phyloP scores from a whole-genome alignment of 108 stramenopile genomes.

The Nitzschia sp. region DNA sequence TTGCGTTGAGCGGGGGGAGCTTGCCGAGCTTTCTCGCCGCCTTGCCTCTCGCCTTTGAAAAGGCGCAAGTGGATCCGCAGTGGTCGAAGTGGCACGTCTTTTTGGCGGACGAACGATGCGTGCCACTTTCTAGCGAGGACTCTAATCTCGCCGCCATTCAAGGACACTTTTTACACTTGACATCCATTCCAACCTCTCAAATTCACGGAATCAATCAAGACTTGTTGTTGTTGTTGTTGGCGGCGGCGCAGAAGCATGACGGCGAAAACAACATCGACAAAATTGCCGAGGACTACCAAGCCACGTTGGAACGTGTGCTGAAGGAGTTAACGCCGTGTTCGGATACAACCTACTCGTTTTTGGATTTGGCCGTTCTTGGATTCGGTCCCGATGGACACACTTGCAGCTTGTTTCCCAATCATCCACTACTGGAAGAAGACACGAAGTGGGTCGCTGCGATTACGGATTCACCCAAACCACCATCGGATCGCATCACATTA shows the following conservation, averaged over 20 bases:
- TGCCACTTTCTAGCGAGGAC: slow-evolving; percentile 69
- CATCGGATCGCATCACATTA: slow-evolving; percentile 89
- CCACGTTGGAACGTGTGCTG: not conserved
- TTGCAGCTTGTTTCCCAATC: slow-evolving; percentile 91
- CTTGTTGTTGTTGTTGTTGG: too few relatives aligned
- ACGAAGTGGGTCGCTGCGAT: slow-evolving; percentile 75
- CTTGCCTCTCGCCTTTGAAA: slow-evolving; percentile 42
- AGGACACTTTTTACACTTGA: slow-evolving; percentile 39
- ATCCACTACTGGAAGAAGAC: slow-evolving; percentile 69
- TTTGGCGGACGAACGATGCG: slow-evolving; percentile 95
- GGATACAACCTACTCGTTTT: slow-evolving; percentile 12
- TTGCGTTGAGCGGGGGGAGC: slow-evolving; percentile 93
- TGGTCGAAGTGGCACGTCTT: slow-evolving; percentile 82
- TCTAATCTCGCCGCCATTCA: slow-evolving; percentile 78
- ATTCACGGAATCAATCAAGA: slow-evolving; percentile 73
- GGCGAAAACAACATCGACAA: not conserved
- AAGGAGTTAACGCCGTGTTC: not conserved
- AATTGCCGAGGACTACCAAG: not conserved
- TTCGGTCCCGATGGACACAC: slow-evolving; percentile 98
- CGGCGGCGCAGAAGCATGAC: too few relatives aligned
- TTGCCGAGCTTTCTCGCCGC: slow-evolving; percentile 72
- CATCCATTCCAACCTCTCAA: slow-evolving; percentile 58
- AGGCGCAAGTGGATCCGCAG: slow-evolving; percentile 41
- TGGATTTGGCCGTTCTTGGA: slow-evolving; percentile 92
- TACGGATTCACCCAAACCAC: slow-evolving; percentile 95